These are phyloP conservation scores for Amanita subjunquillea DNA, from an alignment of 768 basidiomycete genomes.

Conservation along the genomic window DNA sequence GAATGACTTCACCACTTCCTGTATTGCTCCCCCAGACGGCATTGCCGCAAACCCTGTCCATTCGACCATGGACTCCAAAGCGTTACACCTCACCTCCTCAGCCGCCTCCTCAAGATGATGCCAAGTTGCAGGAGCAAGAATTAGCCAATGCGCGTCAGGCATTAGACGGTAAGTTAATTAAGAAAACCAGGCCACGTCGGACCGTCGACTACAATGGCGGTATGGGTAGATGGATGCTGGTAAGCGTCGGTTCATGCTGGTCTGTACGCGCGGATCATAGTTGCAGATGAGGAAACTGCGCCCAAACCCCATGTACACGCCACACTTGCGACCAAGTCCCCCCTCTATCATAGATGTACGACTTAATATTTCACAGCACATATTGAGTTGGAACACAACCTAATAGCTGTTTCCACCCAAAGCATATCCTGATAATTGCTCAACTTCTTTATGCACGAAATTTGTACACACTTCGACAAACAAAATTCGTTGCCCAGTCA, in stretches of 20 bases:
- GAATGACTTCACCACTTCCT: conserved; percentile 24
- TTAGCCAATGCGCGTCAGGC: conserved; percentile 61
- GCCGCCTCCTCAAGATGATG: conserved; percentile 66
- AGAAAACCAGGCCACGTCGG: conserved; percentile 85
- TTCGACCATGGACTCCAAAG: conserved; percentile 69
- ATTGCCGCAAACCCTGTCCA: conserved; percentile 21
- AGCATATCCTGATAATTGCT: conserved; percentile 85
- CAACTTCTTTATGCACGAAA: conserved; percentile 92
- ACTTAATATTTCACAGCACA: conserved; percentile 7
- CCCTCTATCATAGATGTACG: conserved; percentile 86
- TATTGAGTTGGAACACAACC: conserved; percentile 11
- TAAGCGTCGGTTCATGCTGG: conserved; percentile 25
- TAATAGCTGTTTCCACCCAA: conserved; percentile 83
- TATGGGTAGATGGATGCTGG: conserved; percentile 78
- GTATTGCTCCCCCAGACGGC: conserved; percentile 42
- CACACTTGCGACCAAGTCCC: conserved; percentile 72
- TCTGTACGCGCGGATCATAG: not conserved
- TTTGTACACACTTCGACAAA: conserved; percentile 98
- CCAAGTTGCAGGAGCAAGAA: conserved; percentile 68
- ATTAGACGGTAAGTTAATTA: conserved; percentile 73
- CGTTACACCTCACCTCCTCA: conserved; percentile 68
- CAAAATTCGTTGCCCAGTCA: conserved; percentile 95
- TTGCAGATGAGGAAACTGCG: conserved; percentile 64
- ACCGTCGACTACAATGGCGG: conserved; percentile 94
- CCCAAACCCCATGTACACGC: conserved; percentile 67